Conservation (phyloP, 805 yeast genomes). For the Lachancea cidri region DNA sequence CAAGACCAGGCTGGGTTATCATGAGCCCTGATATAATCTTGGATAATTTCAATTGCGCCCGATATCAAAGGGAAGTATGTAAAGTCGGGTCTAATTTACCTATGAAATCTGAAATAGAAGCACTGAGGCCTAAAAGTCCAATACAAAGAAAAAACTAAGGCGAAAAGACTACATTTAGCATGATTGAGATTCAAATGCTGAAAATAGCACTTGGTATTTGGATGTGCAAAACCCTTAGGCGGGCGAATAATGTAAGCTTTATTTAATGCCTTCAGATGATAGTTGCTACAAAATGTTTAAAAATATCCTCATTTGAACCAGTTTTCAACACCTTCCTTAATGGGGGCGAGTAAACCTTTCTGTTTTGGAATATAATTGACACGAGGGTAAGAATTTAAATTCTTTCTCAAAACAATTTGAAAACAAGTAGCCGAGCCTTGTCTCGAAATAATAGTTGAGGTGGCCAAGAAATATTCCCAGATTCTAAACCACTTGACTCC, state of each 20-base stretch:
- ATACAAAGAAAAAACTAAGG: slow-evolving; percentile 19
- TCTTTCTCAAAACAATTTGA: slow-evolving; percentile 88
- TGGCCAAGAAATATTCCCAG: slow-evolving; percentile 88
- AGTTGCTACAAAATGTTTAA: no score
- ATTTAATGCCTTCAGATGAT: no score
- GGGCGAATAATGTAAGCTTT: no score
- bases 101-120: slow-evolving; percentile 67
- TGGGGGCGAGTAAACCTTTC: slow-evolving; percentile 62
- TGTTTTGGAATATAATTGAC: slow-evolving; percentile 74
- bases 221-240: no score
- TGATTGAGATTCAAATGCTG: no score
- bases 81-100: slow-evolving; percentile 55
- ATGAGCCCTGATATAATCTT: slow-evolving; percentile 78
- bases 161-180: no score
- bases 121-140: slow-evolving; percentile 81
- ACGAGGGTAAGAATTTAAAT: slow-evolving; percentile 78
- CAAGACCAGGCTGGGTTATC: slow-evolving; percentile 88
- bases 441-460: slow-evolving; percentile 78
- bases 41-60: slow-evolving; percentile 55
- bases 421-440: slow-evolving; percentile 91
- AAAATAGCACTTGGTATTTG: no score
- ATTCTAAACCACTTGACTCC: slow-evolving; percentile 89
- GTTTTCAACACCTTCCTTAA: slow-evolving; percentile 43
- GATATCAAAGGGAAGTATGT: slow-evolving; percentile 41
- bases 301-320: slow-evolving; percentile 54